Evolutionary conservation across 352 stramenopile genomes (phyloP), one percentile per base, ranked within the genome.

Genomic region (Pythium dissotocum): DNA sequence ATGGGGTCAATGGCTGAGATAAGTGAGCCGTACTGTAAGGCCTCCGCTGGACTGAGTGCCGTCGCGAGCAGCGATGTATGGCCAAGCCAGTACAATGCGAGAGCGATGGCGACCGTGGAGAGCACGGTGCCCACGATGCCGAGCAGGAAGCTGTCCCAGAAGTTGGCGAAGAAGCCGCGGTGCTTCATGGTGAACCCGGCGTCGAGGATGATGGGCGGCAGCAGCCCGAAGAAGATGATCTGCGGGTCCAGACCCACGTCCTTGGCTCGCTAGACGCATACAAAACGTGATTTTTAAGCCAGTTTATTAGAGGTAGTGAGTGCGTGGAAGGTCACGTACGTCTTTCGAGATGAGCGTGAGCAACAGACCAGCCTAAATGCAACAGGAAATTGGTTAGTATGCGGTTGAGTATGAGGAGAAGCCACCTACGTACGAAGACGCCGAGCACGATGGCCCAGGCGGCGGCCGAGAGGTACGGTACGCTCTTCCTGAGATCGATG

Each of bases 1-100:
- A 98, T 93, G 3, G 94, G 93, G 73, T 98, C 94, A 6, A 98
- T 93, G 14, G 93, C 88, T 5, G 80, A 95, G 56, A 98, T 98
- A 10, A 98, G 77, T 21, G 89, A 72, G 35, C 93, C 93, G 78
- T 98, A 98, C 24, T 98, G 72, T 33, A 98, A 77, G 2, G 82
- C 75, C 67, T 98, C 92, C 32, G 59, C 56, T 4, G 69, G 46
- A 46, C 36, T 67, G 5, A 76, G 51, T 2, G 53, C 54, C 7
- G 61, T 65, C 8, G 38, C 38, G 26, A 72, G 33, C 18, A 69
- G 55, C 5, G 62, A 40, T 35, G 62, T 65, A 18, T 54, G 69
- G 10, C 76, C 84, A 42, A 89, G 72, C 58, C 69, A 78, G 52
- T 84, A 80, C 32, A 89, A 59, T 13, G 70, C 53, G 18, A 69